Base-by-base conservation (phyloP, 2,329 filamentous ascomycete genomes). In the Myriosclerotinia curreyana region DNA sequence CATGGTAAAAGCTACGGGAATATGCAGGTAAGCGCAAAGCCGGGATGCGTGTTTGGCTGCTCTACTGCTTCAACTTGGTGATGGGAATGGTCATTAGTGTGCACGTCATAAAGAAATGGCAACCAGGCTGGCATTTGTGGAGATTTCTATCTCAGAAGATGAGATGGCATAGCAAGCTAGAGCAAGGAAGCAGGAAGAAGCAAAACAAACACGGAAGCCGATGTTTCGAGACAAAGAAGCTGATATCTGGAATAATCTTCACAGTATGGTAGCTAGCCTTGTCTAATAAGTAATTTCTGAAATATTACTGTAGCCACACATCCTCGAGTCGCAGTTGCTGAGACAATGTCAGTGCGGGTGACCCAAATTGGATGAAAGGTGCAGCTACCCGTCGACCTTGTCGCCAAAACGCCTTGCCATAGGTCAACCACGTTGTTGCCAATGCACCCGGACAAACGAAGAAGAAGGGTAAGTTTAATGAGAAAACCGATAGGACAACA, bases 351-450 rank as follows among this genome's bases (percentile, higher is more conserved):
- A 66, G 60, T 66, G 62, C 50, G 65, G 69, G 58, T 64, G 66
- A 69, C 67, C 58, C 34, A 66, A 64, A 66, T 69, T 66, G 56
- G 65, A 58, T 62, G 66, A 52, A 66, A 68, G 34, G 52, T 73
- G 72, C 68, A 69, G 22, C 48, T 20, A 61, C 49, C 72, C 72
- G 71, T 50, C 60, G 49, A 60, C 54, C 48, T 65, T 65, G 66
- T 71, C 69, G 69, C 68, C 62, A 56, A 56, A 63, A 64, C 67
- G 58, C 70, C 58, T 66, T 62, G 59, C 54, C 42, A 66, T 69
- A 67, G 64, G 69, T 60, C 69, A 72, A 71, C 70, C 71, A 74
- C 69, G 68, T 71, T 73, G 64, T 72, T 70, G 68, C 61, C 66
- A 66, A 69, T 68, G 67, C 66, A 70, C 46, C 49, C 66, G 52